Conservation (phyloP, 768 basidiomycete species). For the Tremella fuciformis region DNA sequence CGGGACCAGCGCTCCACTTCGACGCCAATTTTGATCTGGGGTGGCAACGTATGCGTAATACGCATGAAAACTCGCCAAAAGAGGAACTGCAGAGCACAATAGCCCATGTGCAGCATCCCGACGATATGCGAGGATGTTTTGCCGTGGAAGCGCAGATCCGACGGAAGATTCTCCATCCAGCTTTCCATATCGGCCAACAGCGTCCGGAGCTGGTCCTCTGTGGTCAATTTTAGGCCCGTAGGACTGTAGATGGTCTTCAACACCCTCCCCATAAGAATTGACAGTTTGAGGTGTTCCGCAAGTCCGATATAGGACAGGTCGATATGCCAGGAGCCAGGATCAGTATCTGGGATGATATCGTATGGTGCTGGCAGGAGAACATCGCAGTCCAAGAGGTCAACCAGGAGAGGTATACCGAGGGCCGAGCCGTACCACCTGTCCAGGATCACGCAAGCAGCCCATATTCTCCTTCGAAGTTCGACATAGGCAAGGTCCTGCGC, state of each 20-base stretch:
- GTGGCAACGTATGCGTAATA: slow-evolving; percentile 86
- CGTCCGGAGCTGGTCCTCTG: slow-evolving; percentile 68
- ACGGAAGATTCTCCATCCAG: slow-evolving; percentile 78
- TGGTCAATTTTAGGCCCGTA: slow-evolving; percentile 79
- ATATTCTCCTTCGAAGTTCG: slow-evolving; percentile 81
- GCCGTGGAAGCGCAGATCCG: slow-evolving; percentile 73
- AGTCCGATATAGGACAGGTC: slow-evolving; percentile 30
- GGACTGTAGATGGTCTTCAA: slow-evolving; percentile 92
- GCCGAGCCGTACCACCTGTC: slow-evolving; percentile 90
- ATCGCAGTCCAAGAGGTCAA: slow-evolving; percentile 95
- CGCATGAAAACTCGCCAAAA: slow-evolving; percentile 99
- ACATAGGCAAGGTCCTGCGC: slow-evolving; percentile 55
- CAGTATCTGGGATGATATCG: slow-evolving; percentile 55
- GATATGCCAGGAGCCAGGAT: slow-evolving; percentile 58
- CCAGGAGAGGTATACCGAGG: slow-evolving; percentile 92
- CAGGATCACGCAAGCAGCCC: slow-evolving; percentile 90
- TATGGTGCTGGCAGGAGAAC: slow-evolving; percentile 86
- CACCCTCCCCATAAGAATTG: slow-evolving; percentile 84
- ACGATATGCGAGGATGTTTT: slow-evolving; percentile 64
- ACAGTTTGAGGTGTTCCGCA: slow-evolving; percentile 82
- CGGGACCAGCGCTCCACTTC: slow-evolving; percentile 75
- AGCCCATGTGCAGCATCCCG: slow-evolving; percentile 81
- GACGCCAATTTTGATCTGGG: slow-evolving; percentile 80
- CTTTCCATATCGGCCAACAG: slow-evolving; percentile 55
- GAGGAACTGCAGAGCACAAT: slow-evolving; percentile 88